phyloP scores from a whole-genome alignment of 2,329 filamentous ascomycete genomes.

The Fonsecaea multimorphosa region DNA sequence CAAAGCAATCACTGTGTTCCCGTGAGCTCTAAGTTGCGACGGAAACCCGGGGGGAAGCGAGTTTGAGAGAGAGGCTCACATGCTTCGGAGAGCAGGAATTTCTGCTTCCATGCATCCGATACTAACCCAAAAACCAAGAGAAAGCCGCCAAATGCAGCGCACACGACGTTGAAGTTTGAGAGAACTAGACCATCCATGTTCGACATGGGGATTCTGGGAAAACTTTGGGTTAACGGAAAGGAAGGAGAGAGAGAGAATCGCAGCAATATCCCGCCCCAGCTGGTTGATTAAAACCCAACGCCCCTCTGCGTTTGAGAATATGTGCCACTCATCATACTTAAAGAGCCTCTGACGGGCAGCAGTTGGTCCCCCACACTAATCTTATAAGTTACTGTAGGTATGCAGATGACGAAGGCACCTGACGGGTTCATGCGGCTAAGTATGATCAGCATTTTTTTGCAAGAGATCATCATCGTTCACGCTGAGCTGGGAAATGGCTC shows the following conservation, averaged over 20 bases:
- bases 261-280: neutral
- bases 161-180: conserved; percentile 82
- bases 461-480: neutral
- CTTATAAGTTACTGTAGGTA: neutral
- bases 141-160: conserved; percentile 81
- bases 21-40: neutral
- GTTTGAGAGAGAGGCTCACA: conserved; percentile 61
- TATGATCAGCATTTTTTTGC: neutral
- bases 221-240: neutral
- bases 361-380: neutral
- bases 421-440: neutral
- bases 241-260: neutral
- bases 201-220: neutral
- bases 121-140: conserved; percentile 87
- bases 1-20: conserved; percentile 74
- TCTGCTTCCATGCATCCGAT: conserved; percentile 88
- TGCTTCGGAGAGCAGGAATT: conserved; percentile 87
- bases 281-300: neutral
- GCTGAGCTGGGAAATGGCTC: neutral
- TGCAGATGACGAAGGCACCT: neutral
- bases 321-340: neutral
- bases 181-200: conserved; percentile 66
- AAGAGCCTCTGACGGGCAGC: neutral
- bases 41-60: conserved; percentile 15
- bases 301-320: neutral